A percentile compares a stretch with the other conserved stretches of the same genome.
These are phyloP conservation scores for Colletotrichum cordylinicola DNA, from an alignment of 2,329 filamentous ascomycete species.

Conservation along the genomic window DNA sequence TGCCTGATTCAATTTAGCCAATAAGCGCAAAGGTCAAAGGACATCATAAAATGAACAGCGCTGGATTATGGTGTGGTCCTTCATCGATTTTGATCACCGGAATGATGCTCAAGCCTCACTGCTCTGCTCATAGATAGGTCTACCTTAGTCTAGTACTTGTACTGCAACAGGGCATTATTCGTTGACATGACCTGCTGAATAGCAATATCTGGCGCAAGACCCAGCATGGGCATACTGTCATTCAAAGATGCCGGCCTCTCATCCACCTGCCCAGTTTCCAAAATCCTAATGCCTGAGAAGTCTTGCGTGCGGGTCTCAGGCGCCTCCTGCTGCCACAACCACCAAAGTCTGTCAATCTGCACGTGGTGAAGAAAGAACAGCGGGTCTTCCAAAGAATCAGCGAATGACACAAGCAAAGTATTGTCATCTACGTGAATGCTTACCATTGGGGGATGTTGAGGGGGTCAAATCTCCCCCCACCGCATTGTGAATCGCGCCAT, in stretches of 20 bases:
- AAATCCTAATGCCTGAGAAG: conserved; percentile 1
- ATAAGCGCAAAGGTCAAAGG: neutral
- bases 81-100: neutral
- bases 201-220: conserved; percentile 11
- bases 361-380: conserved; percentile 27
- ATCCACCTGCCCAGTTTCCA: neutral
- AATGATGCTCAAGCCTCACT: neutral
- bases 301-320: neutral
- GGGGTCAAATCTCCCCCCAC: conserved; percentile 32
- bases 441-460: conserved; percentile 30
- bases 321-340: conserved; percentile 23
- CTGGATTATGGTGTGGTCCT: neutral
- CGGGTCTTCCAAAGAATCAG: conserved; percentile 4
- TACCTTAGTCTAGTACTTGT: conserved; percentile 11
- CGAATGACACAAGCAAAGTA: neutral
- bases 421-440: neutral
- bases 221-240: conserved; percentile 16
- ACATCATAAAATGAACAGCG: neutral
- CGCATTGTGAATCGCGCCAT: conserved; percentile 29
- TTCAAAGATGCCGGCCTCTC: conserved; percentile 1
- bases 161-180: neutral
- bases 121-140: neutral
- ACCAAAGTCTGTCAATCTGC: conserved; percentile 27
- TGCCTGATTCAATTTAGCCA: neutral
- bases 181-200: conserved; percentile 21